Base-by-base conservation (phyloP, 306 rosid genomes). In the Senna siamea region DNA sequence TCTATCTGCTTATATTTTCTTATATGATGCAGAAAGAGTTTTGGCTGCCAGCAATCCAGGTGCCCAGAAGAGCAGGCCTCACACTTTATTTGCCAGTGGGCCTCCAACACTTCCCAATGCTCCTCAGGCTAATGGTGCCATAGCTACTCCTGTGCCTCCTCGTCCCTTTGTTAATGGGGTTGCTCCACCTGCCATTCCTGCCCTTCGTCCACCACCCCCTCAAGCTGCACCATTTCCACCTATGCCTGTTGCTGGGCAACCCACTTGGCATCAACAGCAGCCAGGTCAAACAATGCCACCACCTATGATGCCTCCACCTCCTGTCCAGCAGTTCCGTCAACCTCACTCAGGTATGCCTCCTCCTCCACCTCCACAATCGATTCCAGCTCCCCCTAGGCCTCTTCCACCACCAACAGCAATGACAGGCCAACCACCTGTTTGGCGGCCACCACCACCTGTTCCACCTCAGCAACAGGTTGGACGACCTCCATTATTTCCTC, bases 11-110 rank as follows among this genome's bases (percentile, higher is more conserved):
- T 52, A 72, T 53, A n/a, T 74, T 47, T 12, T 19, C 62, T 59
- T 58, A 3, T 41, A 5, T 75, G 51, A 38, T 82, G 82, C 85
- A 94, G 99, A 94, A 81, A 92, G 97, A 90, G 97, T 92, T 78
- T 80, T 94, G 93, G 99, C 97, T 75, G 92, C 97, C 41, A 94
- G 99, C 81, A 94, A 94, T 78, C 99, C 97, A 38, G 53, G 18
- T 58, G 79, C 88, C 26, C 90, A 92, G 62, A 94, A 88, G 82
- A 94, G 95, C 86, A 82, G 99, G 80, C 99, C 99, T 76, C 99
- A 92, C 76, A 92, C 98, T 9, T 73, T 92, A 80, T 94, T 94
- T 46, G 98, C 99, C 66, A 92, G 93, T 32, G 98, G 97, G 26
- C 99, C 99, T 73, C 99, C 97, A 9, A 74, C 96, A 20, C 94